phyloP scores from a whole-genome alignment of 257 asterid species.

The Solanum boliviense region DNA sequence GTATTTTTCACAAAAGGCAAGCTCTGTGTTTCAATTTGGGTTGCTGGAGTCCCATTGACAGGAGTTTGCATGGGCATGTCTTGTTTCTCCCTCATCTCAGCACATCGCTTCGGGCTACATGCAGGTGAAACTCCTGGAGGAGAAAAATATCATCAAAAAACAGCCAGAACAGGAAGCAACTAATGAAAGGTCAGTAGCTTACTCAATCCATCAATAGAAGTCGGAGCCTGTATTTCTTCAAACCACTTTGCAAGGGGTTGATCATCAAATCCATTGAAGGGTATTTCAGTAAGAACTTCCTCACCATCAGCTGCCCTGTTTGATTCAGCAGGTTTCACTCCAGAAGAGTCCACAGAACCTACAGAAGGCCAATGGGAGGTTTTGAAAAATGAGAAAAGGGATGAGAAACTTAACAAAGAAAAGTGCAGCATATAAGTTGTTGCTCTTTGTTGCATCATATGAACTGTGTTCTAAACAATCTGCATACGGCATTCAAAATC shows the following conservation, averaged over 20 bases:
- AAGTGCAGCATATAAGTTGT: background rate
- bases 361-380: conserved; percentile 7
- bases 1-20: conserved; percentile 58
- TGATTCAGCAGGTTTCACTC: conserved; percentile 6
- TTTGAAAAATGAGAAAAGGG: background rate
- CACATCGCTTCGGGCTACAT: conserved; percentile 12
- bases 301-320: conserved; percentile 6
- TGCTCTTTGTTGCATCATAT: background rate
- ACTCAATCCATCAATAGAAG: conserved; percentile 31
- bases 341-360: conserved; percentile 24
- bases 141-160: background rate
- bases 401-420: background rate
- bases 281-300: conserved; percentile 11
- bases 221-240: conserved; percentile 33
- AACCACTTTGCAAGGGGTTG: conserved; percentile 64
- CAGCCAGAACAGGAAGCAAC: background rate
- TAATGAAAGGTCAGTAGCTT: conserved; percentile 4
- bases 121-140: conserved; percentile 25
- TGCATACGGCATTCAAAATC: background rate
- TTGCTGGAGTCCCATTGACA: background rate
- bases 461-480: background rate
- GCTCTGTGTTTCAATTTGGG: conserved; percentile 15
- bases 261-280: conserved; percentile 31
- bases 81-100: conserved; percentile 11
- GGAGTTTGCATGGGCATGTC: conserved; percentile 1